Evolutionary conservation across 1,284 basidiomycete genomes (phyloP).

Genomic region (Spongispora temasekensis): DNA sequence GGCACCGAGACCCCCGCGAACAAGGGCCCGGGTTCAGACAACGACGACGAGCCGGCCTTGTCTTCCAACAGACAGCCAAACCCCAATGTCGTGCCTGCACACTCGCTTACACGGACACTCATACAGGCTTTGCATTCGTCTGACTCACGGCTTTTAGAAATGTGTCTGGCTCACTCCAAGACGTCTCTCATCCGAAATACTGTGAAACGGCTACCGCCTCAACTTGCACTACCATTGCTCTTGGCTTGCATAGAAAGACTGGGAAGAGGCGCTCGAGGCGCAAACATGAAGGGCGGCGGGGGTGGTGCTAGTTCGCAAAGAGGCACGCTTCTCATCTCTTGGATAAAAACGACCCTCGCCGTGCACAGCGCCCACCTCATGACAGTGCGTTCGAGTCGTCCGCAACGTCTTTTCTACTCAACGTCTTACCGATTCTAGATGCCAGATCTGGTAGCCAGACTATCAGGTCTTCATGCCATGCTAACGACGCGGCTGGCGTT

Average conservation of each 20-base stretch:
- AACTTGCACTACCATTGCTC: conserved; percentile 85
- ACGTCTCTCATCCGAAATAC: conserved; percentile 84
- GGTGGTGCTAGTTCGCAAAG: conserved; percentile 84
- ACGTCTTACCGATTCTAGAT: conserved; percentile 52
- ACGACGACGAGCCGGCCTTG: conserved; percentile 41
- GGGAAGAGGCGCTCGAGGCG: conserved; percentile 73
- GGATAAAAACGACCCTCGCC: conserved; percentile 87
- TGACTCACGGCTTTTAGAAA: conserved; percentile 86
- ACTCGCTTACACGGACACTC: conserved; percentile 91
- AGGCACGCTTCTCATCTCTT: conserved; percentile 81
- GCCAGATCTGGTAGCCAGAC: conserved; percentile 81
- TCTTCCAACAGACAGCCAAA: conserved; percentile 37
- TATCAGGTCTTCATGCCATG: conserved; percentile 84
- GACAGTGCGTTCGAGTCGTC: conserved; percentile 63
- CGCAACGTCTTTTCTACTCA: background rate
- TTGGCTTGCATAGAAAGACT: conserved; percentile 90
- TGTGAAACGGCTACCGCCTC: conserved; percentile 85
- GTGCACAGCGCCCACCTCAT: conserved; percentile 93
- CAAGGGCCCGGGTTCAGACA: conserved; percentile 41
- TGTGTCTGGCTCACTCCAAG: conserved; percentile 87
- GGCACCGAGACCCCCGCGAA: conserved; percentile 45
- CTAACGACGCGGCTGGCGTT: conserved; percentile 80
- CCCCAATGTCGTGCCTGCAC: conserved; percentile 64
- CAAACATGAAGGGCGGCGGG: conserved; percentile 77
- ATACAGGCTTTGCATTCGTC: conserved; percentile 97